These are phyloP conservation scores for Volvox reticuliferus DNA, from an alignment of 139 green algal genomes.

Conservation along the genomic window DNA sequence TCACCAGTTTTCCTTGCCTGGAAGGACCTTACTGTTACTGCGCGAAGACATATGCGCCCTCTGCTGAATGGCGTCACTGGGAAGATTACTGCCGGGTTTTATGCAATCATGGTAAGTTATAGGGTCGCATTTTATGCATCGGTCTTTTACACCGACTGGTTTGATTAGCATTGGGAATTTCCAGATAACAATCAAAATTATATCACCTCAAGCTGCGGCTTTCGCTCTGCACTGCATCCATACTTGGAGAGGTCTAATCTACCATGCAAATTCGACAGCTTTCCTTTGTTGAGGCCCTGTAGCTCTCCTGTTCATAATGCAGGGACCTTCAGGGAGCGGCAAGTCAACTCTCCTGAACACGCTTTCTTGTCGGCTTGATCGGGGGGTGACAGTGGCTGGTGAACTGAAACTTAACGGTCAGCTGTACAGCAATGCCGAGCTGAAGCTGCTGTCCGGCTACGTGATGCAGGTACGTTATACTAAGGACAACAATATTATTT, in stretches of 20 bases:
- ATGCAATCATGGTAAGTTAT: slow-evolving; percentile 47
- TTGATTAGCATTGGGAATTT: too few species aligned
- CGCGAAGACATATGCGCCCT: slow-evolving; percentile 3
- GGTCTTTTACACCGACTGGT: too few species aligned
- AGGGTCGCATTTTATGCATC: too few species aligned
- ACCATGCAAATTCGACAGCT: too few species aligned
- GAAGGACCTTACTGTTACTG: slow-evolving; percentile 14
- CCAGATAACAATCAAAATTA: too few species aligned
- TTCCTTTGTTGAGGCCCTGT: too few species aligned
- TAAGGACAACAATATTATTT: too few species aligned
- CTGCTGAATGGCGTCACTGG: slow-evolving; percentile 53
- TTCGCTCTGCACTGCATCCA: too few species aligned
- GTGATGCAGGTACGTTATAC: slow-evolving; percentile 52
- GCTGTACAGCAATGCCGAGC: slow-evolving; percentile 38
- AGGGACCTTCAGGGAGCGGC: slow-evolving; percentile 51
- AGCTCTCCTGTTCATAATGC: background rate
- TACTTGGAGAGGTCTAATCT: too few species aligned
- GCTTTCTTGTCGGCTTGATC: slow-evolving; percentile 54
- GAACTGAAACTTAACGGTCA: slow-evolving; percentile 47
- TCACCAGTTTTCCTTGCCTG: slow-evolving; percentile 11
- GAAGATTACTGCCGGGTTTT: slow-evolving; percentile 48
- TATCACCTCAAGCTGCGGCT: too few species aligned
- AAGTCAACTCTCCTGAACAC: slow-evolving; percentile 63
- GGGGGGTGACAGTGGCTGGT: background rate
- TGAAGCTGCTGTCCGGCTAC: slow-evolving; percentile 57